phyloP scores from a whole-genome alignment of 2,329 filamentous ascomycete species.

The Blumeria graminis region DNA sequence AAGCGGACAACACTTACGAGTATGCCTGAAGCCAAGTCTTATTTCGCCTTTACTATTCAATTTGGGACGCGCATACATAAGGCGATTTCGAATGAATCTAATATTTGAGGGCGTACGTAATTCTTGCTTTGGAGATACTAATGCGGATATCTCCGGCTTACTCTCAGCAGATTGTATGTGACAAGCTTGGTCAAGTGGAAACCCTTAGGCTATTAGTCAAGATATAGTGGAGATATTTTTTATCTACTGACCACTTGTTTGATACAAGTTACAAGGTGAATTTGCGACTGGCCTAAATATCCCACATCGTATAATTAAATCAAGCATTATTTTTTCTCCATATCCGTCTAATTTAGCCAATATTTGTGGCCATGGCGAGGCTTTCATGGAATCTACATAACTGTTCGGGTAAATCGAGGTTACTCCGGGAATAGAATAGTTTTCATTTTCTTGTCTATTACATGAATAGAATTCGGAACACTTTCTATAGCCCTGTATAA shows the following conservation, averaged over 20 bases:
- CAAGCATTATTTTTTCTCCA: slow-evolving; percentile 54
- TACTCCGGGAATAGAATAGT: slow-evolving; percentile 37
- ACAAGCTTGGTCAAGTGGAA: slow-evolving; percentile 12
- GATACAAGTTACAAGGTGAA: slow-evolving; percentile 42
- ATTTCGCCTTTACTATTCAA: slow-evolving; percentile 44
- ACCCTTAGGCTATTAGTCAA: slow-evolving; percentile 5
- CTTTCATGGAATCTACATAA: slow-evolving; percentile 43
- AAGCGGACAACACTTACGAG: slow-evolving; percentile 33
- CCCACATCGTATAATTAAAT: slow-evolving; percentile 52
- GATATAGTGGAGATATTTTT: background rate
- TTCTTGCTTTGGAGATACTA: slow-evolving; percentile 1
- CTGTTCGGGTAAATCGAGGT: slow-evolving; percentile 40
- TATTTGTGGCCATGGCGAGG: slow-evolving; percentile 49
- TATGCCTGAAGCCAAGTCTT: slow-evolving; percentile 53
- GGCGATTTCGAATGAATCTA: slow-evolving; percentile 53
- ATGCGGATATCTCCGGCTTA: no score
- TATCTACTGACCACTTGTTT: slow-evolving; percentile 42
- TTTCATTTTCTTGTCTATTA: slow-evolving; percentile 10
- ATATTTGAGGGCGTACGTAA: slow-evolving; percentile 30
- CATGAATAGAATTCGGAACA: slow-evolving; percentile 10
- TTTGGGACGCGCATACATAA: slow-evolving; percentile 60
- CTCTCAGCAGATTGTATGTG: slow-evolving; percentile 4
- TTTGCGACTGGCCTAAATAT: slow-evolving; percentile 42
- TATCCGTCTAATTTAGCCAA: slow-evolving; percentile 49
- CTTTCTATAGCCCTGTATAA: slow-evolving; percentile 63